Base-by-base conservation (phyloP, 345 rosid species). In the Capsella bursapastoris region DNA sequence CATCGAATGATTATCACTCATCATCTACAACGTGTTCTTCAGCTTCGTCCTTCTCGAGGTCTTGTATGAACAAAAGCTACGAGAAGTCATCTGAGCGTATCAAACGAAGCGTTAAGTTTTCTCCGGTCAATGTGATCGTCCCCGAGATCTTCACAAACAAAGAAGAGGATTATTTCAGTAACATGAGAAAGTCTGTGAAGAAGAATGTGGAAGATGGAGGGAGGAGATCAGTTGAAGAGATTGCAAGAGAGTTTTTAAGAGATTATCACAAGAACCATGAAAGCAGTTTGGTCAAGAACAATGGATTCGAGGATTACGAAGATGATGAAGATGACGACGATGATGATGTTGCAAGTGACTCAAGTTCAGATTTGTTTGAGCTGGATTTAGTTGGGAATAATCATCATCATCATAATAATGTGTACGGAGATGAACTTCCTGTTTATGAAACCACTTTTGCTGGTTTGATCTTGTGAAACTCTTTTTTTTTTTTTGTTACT, bases 391-490 rank as follows among this genome's bases (percentile, higher is more conserved):
- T 15, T 51, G 77, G 77, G 27, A 66, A 52, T 22, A 22, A 22
- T 22, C 25, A 22, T 71, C 82, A 88, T 86, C 91, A 88, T 75
- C 14, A 43, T 43, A 15, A 43, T 76, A 81, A 86, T 25, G 75
- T 85, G 87, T 94, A 88, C 35, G 67, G 87, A 5, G 87, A 94
- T 78, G 99, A 95, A 76, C 79, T 95, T 78, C 99, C 99, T 12
- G 98, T 95, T 70, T 95, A 90, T 72, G 99, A 89, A 84, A 86
- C 99, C 51, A 92, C 99, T 57, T 78, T 66, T 66, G 81, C 81
- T 71, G 58, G 81, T 72, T 66, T 78, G 37, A 72, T 78, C 81
- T 51, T 78, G 81, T 78, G 77, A 71, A 49, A 3, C 61, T 35
- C 57, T 71, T 47, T 22, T 65, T 71, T 47, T 50, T 29, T 15